phyloP scores from a whole-genome alignment of 1,139 yeast species.

The Hansenula lynferdii region DNA sequence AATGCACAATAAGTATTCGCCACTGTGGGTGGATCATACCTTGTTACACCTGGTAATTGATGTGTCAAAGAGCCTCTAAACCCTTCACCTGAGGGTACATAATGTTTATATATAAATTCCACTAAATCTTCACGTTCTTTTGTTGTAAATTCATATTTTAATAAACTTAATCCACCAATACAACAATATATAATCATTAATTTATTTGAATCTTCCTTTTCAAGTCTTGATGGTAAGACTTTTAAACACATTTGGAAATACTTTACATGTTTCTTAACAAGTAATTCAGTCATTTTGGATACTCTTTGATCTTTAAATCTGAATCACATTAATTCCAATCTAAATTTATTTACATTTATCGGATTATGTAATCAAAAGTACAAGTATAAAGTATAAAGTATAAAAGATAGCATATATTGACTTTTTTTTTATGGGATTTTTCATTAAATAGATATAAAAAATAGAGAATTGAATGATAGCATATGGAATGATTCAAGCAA shows the following conservation, averaged over 20 bases:
- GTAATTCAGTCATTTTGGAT: not conserved
- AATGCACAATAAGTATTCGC: conserved; percentile 69
- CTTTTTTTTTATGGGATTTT: too few species aligned
- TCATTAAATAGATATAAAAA: too few species aligned
- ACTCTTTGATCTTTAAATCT: too few species aligned
- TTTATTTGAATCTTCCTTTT: conserved; percentile 61
- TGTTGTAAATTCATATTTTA: conserved; percentile 34
- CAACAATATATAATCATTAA: conserved; percentile 64
- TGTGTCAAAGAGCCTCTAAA: conserved; percentile 54
- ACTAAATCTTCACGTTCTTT: conserved; percentile 30
- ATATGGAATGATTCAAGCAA: too few species aligned
- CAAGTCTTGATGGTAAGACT: conserved; percentile 44
- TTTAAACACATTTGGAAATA: conserved; percentile 48
- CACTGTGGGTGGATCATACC: conserved; percentile 58
- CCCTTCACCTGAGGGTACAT: conserved; percentile 39
- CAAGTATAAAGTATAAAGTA: too few species aligned
- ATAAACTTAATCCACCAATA: conserved; percentile 53
- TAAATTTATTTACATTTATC: too few species aligned
- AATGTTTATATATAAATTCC: conserved; percentile 44
- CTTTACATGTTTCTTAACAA: conserved; percentile 36
- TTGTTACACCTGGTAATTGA: conserved; percentile 15
- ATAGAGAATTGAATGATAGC: too few species aligned
- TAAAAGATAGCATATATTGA: too few species aligned
- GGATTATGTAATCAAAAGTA: too few species aligned
- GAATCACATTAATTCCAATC: too few species aligned